Evolutionary conservation across 2,329 filamentous ascomycete genomes (phyloP).

Genomic region (Albifimbria verrucaria): DNA sequence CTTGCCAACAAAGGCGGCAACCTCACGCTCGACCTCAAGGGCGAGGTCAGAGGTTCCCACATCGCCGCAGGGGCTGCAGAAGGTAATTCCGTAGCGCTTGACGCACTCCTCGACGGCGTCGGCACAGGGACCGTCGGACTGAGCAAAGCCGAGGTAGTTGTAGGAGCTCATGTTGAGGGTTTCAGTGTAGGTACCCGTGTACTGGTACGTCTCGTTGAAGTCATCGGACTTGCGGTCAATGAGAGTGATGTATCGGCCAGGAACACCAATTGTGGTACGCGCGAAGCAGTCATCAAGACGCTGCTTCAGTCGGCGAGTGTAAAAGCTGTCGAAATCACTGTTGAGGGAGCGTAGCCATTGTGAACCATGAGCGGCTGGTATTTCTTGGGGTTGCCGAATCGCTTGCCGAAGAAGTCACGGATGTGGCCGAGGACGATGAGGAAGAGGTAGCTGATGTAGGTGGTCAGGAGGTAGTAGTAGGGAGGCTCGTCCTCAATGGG

Average conservation of each 20-base stretch:
- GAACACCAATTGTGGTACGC: conserved; percentile 86
- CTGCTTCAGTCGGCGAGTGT: conserved; percentile 86
- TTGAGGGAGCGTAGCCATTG: conserved; percentile 92
- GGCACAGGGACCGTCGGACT: conserved; percentile 94
- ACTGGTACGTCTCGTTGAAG: conserved; percentile 85
- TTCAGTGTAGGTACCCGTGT: conserved; percentile 87
- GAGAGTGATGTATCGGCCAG: conserved; percentile 88
- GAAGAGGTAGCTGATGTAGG: conserved; percentile 96
- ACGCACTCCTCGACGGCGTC: conserved; percentile 86
- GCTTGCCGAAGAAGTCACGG: conserved; percentile 96
- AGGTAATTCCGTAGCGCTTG: conserved; percentile 79
- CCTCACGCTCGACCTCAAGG: conserved; percentile 81
- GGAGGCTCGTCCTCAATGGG: conserved; percentile 93
- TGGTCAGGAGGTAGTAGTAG: conserved; percentile 95
- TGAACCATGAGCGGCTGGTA: conserved; percentile 79
- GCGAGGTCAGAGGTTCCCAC: conserved; percentile 84
- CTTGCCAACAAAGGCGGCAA: conserved; percentile 92
- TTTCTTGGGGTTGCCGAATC: conserved; percentile 76
- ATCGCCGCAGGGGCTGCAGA: conserved; percentile 78
- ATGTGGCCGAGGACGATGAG: conserved; percentile 94
- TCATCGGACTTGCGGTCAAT: conserved; percentile 89
- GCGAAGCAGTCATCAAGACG: conserved; percentile 97
- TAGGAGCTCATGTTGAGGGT: conserved; percentile 99
- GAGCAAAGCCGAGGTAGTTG: conserved; percentile 97
- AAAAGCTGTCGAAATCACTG: conserved; percentile 98